Evolutionary conservation across 306 rosid genomes (phyloP).

Genomic region (Prunus persica): DNA sequence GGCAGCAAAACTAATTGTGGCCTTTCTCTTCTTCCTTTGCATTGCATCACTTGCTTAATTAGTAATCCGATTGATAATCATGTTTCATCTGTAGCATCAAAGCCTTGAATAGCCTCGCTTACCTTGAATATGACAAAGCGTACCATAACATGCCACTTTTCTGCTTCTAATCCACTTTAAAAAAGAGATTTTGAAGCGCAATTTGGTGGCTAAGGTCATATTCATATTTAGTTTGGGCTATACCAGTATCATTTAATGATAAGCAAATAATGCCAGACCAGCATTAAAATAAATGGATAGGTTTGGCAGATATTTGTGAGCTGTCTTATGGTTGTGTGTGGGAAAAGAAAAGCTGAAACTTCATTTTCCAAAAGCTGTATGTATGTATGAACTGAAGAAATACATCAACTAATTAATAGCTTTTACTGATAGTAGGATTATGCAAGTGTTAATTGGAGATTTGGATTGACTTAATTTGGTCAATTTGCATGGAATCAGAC

Average conservation of each 20-base stretch:
- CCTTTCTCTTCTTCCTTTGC: constrained; percentile 17
- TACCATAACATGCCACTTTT: neutral
- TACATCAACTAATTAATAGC: neutral
- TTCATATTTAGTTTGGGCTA: neutral
- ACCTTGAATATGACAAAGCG: no score
- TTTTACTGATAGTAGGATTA: neutral
- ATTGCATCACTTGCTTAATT: constrained; percentile 28
- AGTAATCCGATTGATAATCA: neutral
- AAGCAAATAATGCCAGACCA: neutral
- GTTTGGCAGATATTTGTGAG: neutral
- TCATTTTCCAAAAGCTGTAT: neutral
- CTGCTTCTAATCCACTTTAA: neutral
- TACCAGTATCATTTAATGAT: neutral
- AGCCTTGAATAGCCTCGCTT: no score
- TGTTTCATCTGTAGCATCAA: no score
- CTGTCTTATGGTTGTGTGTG: neutral
- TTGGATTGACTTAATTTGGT: neutral
- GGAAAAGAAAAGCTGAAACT: neutral
- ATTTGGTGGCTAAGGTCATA: neutral
- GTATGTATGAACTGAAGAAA: neutral
- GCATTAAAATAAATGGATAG: neutral
- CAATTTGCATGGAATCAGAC: neutral
- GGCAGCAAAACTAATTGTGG: constrained; percentile 38
- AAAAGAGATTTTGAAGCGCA: neutral
- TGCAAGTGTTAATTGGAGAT: neutral